A percentile compares a stretch with the other conserved stretches of the same genome.
phyloP scores from a whole-genome alignment of 768 basidiomycete genomes.

The Termitomyces sp. region DNA sequence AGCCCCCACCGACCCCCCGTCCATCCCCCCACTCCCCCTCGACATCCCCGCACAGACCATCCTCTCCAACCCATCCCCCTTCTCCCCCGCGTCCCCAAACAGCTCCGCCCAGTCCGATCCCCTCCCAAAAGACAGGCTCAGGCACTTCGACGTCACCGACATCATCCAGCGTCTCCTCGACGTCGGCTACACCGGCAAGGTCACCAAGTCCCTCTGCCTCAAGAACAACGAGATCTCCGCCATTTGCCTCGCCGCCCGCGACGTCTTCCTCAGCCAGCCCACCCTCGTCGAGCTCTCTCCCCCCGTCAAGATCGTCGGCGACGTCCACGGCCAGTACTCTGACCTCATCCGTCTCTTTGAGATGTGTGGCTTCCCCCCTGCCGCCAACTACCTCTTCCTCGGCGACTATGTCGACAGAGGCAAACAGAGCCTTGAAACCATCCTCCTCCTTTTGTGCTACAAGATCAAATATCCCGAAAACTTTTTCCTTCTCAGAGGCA shows the following conservation, averaged over 20 bases:
- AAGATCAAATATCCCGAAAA: slow-evolving; percentile 99
- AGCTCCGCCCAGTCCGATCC: slow-evolving; percentile 36
- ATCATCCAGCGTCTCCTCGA: slow-evolving; percentile 96
- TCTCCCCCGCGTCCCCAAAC: slow-evolving; percentile 46
- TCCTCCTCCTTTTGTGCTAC: slow-evolving; percentile 93
- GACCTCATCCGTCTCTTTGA: slow-evolving; percentile 98
- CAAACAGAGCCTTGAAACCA: slow-evolving; percentile 97
- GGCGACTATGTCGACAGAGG: slow-evolving; percentile 99
- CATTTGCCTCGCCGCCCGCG: slow-evolving; percentile 92
- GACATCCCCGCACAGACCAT: slow-evolving; percentile 88
- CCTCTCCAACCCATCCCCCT: slow-evolving; percentile 59
- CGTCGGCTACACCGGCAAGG: slow-evolving; percentile 97
- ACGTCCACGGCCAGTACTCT: slow-evolving; percentile 98
- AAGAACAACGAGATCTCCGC: slow-evolving; percentile 96
- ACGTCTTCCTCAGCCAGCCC: slow-evolving; percentile 93
- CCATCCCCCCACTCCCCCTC: slow-evolving; percentile 46
- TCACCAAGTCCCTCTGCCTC: slow-evolving; percentile 89
- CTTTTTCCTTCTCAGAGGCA: slow-evolving; percentile 95
- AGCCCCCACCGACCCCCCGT: slow-evolving; percentile 29
- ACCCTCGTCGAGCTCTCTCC: slow-evolving; percentile 96
- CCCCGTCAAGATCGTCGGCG: slow-evolving; percentile 98
- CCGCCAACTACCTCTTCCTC: slow-evolving; percentile 96
- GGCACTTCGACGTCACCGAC: slow-evolving; percentile 89
- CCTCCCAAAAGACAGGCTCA: slow-evolving; percentile 45
- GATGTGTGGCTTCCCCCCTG: slow-evolving; percentile 99